These are phyloP conservation scores for Flaveria sonorensis DNA, from an alignment of 129 eudicot genomes.

Conservation along the genomic window DNA sequence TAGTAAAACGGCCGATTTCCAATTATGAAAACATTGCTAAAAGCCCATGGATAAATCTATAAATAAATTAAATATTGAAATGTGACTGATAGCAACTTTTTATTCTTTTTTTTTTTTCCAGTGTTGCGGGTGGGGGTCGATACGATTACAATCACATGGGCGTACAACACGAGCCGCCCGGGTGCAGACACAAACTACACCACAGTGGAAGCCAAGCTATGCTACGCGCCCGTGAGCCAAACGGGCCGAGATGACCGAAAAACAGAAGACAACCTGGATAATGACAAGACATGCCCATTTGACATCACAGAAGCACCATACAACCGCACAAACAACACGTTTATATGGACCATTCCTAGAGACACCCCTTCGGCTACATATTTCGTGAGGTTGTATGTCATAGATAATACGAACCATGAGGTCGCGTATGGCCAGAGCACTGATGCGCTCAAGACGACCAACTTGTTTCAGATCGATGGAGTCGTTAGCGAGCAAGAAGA, in stretches of 20 bases:
- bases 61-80: neutral
- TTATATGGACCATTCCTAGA: slow-evolving; percentile 36
- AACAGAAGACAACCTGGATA: slow-evolving; percentile 44
- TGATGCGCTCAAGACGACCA: slow-evolving; percentile 28
- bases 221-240: slow-evolving; percentile 65
- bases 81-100: neutral
- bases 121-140: slow-evolving; percentile 47
- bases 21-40: too few species aligned
- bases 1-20: too few species aligned
- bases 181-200: slow-evolving; percentile 43
- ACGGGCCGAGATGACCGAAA: slow-evolving; percentile 55
- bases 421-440: slow-evolving; percentile 54
- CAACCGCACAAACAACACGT: slow-evolving; percentile 38
- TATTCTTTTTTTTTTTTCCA: neutral
- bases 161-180: slow-evolving; percentile 37
- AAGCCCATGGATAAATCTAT: too few species aligned
- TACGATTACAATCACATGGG: slow-evolving; percentile 51
- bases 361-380: slow-evolving; percentile 53
- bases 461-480: slow-evolving; percentile 42
- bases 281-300: slow-evolving; percentile 64
- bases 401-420: slow-evolving; percentile 33
- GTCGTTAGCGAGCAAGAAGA: slow-evolving; percentile 40
- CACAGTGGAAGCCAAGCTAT: slow-evolving; percentile 48
- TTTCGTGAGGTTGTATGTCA: slow-evolving; percentile 52
- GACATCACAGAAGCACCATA: slow-evolving; percentile 38